phyloP scores from a whole-genome alignment of 2,329 filamentous ascomycete species.

The Biscogniauxia marginata region DNA sequence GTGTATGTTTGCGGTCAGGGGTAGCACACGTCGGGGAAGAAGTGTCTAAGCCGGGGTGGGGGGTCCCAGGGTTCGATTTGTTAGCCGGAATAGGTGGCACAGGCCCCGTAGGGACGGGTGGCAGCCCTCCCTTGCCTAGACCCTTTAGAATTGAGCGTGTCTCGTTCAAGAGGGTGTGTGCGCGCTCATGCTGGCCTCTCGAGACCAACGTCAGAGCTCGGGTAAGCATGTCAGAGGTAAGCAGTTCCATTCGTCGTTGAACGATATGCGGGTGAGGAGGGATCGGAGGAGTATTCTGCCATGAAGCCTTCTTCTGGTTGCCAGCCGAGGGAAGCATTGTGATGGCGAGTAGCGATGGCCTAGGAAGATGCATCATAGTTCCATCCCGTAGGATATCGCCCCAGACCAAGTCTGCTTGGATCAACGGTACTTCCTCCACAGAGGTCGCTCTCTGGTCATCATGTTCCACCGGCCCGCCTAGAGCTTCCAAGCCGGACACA shows the following conservation, averaged over 20 bases:
- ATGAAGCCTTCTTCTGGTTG: constrained; percentile 63
- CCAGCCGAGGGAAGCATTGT: constrained; percentile 80
- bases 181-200: constrained; percentile 88
- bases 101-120: constrained; percentile 59
- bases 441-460: constrained; percentile 82
- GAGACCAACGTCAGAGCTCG: constrained; percentile 87
- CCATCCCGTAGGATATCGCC: constrained; percentile 92
- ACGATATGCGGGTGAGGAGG: constrained; percentile 94
- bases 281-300: constrained; percentile 72
- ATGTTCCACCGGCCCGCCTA: constrained; percentile 82
- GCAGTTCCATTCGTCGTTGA: constrained; percentile 92
- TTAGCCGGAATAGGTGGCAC: constrained; percentile 29
- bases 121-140: constrained; percentile 89
- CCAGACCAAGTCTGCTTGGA: constrained; percentile 92
- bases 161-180: constrained; percentile 87
- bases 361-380: constrained; percentile 77
- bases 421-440: constrained; percentile 90
- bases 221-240: constrained; percentile 97
- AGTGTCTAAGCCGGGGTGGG: constrained; percentile 44
- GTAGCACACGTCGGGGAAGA: constrained; percentile 44
- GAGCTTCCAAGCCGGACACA: constrained; percentile 88
- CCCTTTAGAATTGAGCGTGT: constrained; percentile 95
- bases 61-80: constrained; percentile 48
- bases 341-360: constrained; percentile 88
- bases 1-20: constrained; percentile 55